Evolutionary conservation across 352 stramenopile species (phyloP).

Genomic region (Globisporangium alternatum): DNA sequence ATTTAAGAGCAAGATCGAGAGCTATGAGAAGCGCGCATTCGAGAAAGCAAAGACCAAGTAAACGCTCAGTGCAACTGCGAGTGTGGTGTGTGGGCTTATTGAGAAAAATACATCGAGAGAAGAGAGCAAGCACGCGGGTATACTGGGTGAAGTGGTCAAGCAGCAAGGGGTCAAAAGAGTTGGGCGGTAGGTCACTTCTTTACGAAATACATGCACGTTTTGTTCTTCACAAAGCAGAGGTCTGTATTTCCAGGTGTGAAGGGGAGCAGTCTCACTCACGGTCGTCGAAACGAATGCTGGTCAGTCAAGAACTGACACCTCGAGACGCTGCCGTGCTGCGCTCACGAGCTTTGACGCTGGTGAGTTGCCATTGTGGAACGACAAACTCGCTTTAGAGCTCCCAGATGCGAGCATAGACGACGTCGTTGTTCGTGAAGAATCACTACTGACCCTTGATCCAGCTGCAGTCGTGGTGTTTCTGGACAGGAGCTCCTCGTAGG

Average conservation of each 20-base stretch:
- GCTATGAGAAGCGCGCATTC: constrained; percentile 76
- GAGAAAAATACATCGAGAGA: background rate
- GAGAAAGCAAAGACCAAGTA: constrained; percentile 51
- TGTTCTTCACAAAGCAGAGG: too few species aligned
- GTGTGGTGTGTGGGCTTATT: background rate
- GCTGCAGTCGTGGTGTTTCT: constrained; percentile 10
- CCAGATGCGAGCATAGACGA: background rate
- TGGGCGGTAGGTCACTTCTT: background rate
- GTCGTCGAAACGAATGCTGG: too few species aligned
- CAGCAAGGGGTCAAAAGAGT: background rate
- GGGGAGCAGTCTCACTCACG: too few species aligned
- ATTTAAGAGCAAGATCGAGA: constrained; percentile 86
- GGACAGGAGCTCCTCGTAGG: constrained; percentile 30
- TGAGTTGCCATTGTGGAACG: constrained; percentile 26
- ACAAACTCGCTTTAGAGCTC: constrained; percentile 19
- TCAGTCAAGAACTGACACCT: constrained; percentile 10
- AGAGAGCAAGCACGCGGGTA: background rate
- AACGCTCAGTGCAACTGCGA: background rate
- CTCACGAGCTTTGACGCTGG: constrained; percentile 33
- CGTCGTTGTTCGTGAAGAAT: background rate
- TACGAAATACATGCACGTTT: background rate
- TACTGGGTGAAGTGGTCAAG: background rate
- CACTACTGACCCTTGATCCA: background rate
- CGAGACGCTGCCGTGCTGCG: constrained; percentile 33
- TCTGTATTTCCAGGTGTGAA: too few species aligned